A percentile compares a stretch with the other conserved stretches of the same genome.
Evolutionary conservation across 306 rosid species (phyloP).

Genomic region (Ormosia semicastrata): DNA sequence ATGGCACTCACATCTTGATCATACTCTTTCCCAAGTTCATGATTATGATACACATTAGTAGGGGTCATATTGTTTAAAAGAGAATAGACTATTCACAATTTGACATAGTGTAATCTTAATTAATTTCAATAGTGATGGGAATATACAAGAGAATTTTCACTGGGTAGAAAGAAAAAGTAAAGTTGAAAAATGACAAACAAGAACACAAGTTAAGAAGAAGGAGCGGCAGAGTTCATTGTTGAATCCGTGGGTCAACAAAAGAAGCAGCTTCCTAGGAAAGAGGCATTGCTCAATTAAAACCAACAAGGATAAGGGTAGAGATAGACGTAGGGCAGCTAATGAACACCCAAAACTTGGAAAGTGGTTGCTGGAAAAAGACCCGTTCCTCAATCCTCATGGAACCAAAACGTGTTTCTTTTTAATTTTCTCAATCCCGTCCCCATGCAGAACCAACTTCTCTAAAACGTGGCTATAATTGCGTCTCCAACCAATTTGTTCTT

Average conservation of each 20-base stretch:
- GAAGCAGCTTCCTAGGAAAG: constrained; percentile 52
- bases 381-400: constrained; percentile 3
- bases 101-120: background rate
- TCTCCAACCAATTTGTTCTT: constrained; percentile 24
- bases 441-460: background rate
- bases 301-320: constrained; percentile 48
- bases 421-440: background rate
- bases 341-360: constrained; percentile 26
- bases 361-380: constrained; percentile 27
- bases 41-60: background rate
- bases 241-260: constrained; percentile 33
- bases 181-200: background rate
- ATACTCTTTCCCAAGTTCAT: background rate
- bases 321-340: background rate
- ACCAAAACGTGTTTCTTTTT: constrained; percentile 26
- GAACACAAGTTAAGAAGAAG: background rate
- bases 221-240: background rate
- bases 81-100: background rate
- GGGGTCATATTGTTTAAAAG: background rate
- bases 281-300: constrained; percentile 36
- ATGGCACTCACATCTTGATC: background rate
- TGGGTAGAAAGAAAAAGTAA: background rate
- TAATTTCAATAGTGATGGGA: background rate
- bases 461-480: constrained; percentile 31
- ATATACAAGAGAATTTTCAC: background rate